A percentile compares a stretch with the other conserved stretches of the same genome.
These are phyloP conservation scores for Fusarium equiseti DNA, from an alignment of 2,329 filamentous ascomycete genomes.

Conservation along the genomic window DNA sequence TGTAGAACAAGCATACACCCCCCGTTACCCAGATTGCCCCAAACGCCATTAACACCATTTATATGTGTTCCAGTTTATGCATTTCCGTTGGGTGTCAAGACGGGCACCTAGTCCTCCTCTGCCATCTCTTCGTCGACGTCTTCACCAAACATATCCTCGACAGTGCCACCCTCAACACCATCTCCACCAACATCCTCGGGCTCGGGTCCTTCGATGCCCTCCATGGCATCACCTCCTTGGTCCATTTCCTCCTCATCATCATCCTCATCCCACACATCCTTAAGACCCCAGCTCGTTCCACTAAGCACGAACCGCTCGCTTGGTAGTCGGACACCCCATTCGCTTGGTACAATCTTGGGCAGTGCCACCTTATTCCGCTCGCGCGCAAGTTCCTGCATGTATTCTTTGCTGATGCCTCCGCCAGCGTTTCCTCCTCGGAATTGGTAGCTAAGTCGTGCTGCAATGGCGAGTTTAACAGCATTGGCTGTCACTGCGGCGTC, in stretches of 20 bases:
- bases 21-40: constrained; percentile 3
- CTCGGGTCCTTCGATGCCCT: constrained; percentile 58
- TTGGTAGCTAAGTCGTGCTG: constrained; percentile 74
- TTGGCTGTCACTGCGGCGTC: constrained; percentile 73
- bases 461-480: constrained; percentile 79
- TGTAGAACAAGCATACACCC: constrained; percentile 13
- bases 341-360: constrained; percentile 71
- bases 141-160: constrained; percentile 67
- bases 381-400: constrained; percentile 78
- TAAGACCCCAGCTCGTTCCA: constrained; percentile 73
- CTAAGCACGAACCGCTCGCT: constrained; percentile 77
- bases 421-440: constrained; percentile 69
- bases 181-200: constrained; percentile 60
- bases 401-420: constrained; percentile 76
- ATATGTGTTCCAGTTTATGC: constrained; percentile 10
- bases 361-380: constrained; percentile 76
- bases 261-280: constrained; percentile 68
- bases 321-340: constrained; percentile 76
- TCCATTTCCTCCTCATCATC: constrained; percentile 58
- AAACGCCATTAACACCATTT: constrained; percentile 41
- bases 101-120: constrained; percentile 50
- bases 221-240: constrained; percentile 61
- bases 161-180: constrained; percentile 62
- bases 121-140: constrained; percentile 70
- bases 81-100: constrained; percentile 12